phyloP scores from a whole-genome alignment of 306 rosid species.

The Vigna reflexopilosa region DNA sequence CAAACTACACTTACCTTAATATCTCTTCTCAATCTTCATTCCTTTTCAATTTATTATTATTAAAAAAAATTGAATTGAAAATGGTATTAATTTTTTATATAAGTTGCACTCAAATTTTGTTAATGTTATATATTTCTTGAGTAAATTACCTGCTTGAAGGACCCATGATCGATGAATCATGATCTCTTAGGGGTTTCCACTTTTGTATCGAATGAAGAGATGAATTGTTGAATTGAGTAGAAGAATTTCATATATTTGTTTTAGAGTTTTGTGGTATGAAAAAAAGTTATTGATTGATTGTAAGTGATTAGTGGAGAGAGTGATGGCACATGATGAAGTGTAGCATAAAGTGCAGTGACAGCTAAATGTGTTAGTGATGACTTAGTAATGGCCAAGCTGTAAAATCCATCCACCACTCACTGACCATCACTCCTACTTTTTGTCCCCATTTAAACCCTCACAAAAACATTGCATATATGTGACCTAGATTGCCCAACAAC shows the following conservation, averaged over 20 bases:
- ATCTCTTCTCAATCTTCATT: too few relatives aligned
- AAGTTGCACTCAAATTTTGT: too few relatives aligned
- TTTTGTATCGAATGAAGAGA: too few relatives aligned
- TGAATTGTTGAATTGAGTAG: too few relatives aligned
- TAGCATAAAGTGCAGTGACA: conserved; percentile 50
- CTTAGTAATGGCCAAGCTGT: conserved; percentile 48
- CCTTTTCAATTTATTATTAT: too few relatives aligned
- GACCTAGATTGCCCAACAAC: conserved; percentile 43
- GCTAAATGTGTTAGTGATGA: conserved; percentile 46
- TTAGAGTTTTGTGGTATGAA: too few relatives aligned
- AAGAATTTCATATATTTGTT: too few relatives aligned
- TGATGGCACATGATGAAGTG: conserved; percentile 41
- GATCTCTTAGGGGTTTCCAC: conserved; percentile 7
- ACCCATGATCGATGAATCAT: not conserved
- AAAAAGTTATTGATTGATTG: too few relatives aligned
- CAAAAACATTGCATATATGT: conserved; percentile 38
- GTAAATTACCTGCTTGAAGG: too few relatives aligned
- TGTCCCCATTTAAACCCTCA: conserved; percentile 50
- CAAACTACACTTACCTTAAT: conserved; percentile 25
- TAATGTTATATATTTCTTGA: too few relatives aligned
- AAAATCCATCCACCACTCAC: conserved; percentile 31
- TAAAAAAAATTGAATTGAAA: too few relatives aligned
- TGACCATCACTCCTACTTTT: conserved; percentile 38
- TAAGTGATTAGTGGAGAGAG: conserved; percentile 29
- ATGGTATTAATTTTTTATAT: too few relatives aligned